Evolutionary conservation across 2,329 filamentous ascomycete genomes (phyloP), one percentile per base, ranked within the genome.

Genomic region (Allantophomopsis cytisporea): DNA sequence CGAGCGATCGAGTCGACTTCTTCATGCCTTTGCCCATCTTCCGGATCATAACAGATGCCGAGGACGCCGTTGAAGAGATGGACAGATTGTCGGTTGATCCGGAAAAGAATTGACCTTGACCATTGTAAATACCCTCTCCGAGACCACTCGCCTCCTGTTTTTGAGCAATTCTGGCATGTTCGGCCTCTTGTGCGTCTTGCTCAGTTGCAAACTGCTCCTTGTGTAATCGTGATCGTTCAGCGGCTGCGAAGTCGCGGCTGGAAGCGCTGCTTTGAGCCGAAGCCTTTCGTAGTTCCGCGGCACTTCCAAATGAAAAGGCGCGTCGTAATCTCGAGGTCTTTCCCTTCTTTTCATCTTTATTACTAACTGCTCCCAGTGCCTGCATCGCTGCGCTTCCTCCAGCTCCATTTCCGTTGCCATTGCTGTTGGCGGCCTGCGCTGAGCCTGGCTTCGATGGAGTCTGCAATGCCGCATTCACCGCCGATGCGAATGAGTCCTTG

Each of bases 11-110:
- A 14, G 82, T 83, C 38, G 86, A 81, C 62, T 91, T 93, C 71
- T 94, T 96, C 77, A 96, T 83, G n/a, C 89, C 88, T 47, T 87
- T 86, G 41, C 91, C 91, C 91, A 98, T 98, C 66, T 98, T 98
- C 39, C 91, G 79, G 48, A 98, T 83, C 85, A 93, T 93, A 51
- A 93, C 78, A 21, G 86, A 93, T 28, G 85, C 85, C 15, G 85
- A 93, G 6, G 86, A 93, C 15, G 85, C 85, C 8, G 85, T 93
- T 4, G 86, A 93, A 1, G 84, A 89, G 46, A 93, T 86, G 12
- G 86, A 93, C 35, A 98, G 63, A 50, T 96, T 96, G 60, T 98
- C 91, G 0, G 86, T 96, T 4, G 91, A 98, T 12, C 86, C 83
- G 13, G 80, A 75, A 56, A 96, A 95, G 46, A 89, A 74, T 47